phyloP scores from a whole-genome alignment of 139 green algal genomes.

The Coccomyxa sp. region DNA sequence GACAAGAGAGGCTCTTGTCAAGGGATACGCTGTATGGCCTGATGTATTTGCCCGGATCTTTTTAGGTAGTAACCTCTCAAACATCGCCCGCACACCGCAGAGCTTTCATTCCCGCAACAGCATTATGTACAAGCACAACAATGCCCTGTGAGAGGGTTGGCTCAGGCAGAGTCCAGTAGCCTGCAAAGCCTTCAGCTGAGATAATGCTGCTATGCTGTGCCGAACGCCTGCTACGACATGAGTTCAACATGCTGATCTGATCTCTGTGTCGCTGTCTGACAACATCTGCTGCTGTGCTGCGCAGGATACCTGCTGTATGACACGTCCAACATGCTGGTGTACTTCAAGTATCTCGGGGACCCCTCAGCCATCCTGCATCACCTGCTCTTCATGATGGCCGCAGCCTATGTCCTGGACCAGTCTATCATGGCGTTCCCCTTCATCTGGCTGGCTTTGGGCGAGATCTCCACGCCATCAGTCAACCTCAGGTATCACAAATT shows the following conservation, averaged over 20 bases:
- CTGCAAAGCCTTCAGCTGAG: too few relatives aligned
- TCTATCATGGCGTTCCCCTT: conserved; percentile 23
- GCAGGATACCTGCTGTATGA: conserved; percentile 24
- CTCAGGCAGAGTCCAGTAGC: too few relatives aligned
- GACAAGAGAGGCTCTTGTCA: conserved; percentile 2
- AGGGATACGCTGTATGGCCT: conserved; percentile 10
- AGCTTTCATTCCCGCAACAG: too few relatives aligned
- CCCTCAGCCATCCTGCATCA: conserved; percentile 19
- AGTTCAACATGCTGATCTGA: too few relatives aligned
- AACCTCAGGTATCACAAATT: conserved; percentile 22
- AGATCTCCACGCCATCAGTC: conserved; percentile 23
- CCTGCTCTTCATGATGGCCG: conserved; percentile 14
- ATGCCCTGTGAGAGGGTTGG: too few relatives aligned
- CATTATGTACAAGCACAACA: too few relatives aligned
- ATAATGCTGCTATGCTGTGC: too few relatives aligned
- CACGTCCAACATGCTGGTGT: conserved; percentile 14
- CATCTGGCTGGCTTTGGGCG: conserved; percentile 21
- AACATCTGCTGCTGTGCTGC: not conserved
- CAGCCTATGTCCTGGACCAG: conserved; percentile 18
- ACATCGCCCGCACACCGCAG: not conserved
- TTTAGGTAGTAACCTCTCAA: not conserved
- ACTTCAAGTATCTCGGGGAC: conserved; percentile 20
- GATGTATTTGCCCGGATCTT: conserved; percentile 23
- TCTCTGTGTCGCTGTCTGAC: not conserved
- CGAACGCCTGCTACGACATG: too few relatives aligned